These are phyloP conservation scores for Diplotaxis tenuifolia DNA, from an alignment of 345 rosid genomes.

Conservation along the genomic window DNA sequence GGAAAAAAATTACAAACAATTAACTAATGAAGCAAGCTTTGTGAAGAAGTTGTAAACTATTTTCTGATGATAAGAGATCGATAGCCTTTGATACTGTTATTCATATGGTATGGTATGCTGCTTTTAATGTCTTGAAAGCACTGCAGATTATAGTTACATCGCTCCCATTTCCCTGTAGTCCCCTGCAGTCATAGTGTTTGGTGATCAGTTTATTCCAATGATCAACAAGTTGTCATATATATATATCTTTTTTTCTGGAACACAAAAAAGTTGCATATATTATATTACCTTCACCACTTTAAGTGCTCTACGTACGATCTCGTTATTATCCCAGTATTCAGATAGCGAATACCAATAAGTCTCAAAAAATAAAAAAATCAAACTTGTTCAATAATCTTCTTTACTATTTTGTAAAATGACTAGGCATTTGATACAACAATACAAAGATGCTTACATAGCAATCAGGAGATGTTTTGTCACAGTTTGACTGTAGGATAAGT, in stretches of 20 bases:
- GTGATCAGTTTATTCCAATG: not conserved
- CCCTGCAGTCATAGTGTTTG: slow-evolving; percentile 13
- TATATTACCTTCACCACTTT: slow-evolving; percentile 14
- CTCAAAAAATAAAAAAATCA: not conserved
- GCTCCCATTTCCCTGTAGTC: slow-evolving; percentile 13
- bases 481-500: not conserved
- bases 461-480: slow-evolving; percentile 1
- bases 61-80: slow-evolving; percentile 27
- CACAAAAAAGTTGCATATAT: no score
- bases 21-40: not conserved
- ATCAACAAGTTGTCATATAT: not conserved
- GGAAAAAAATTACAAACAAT: not conserved
- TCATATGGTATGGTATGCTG: slow-evolving; percentile 24
- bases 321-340: slow-evolving; percentile 18
- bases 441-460: slow-evolving; percentile 18
- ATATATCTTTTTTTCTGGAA: no score
- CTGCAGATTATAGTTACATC: not conserved
- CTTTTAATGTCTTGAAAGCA: slow-evolving; percentile 10
- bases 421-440: not conserved
- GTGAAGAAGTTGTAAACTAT: not conserved
- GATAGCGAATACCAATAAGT: not conserved
- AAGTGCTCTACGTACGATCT: slow-evolving; percentile 23
- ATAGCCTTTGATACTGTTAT: slow-evolving; percentile 24
- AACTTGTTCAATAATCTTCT: not conserved
- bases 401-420: not conserved